Base-by-base conservation (phyloP, 345 rosid species). In the Laguncularia racemosa region DNA sequence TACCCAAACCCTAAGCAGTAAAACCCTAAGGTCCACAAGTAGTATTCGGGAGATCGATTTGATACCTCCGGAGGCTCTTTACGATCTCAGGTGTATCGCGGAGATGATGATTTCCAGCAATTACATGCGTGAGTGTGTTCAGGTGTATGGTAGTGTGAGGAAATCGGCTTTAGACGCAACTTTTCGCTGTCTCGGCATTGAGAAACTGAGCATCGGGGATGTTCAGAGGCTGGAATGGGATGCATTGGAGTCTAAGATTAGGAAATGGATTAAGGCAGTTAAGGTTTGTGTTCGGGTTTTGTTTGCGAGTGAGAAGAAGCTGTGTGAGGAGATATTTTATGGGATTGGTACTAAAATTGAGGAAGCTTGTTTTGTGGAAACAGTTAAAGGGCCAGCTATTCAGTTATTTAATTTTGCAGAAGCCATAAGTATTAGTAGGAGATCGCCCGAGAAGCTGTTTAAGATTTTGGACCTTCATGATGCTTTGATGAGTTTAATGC, bases 361-460 rank as follows among this genome's bases (percentile, higher is more conserved):
- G 50, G 95, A 86, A 45, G 82, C 86, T 18, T 88, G 95, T 55
- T 89, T 89, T 52, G 73, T 88, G 84, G 96, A 92, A 79, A 83
- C 98, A 0, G 87, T 88, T 16, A 89, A 83, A 52, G 83, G 89
- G 5, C 85, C 88, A 0, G 92, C 95, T 11, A 67, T 86, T 20
- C 77, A 84, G 69, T 64, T 92, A 50, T 89, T 92, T 59, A 89
- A 86, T 69, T 92, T 92, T 69, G 93, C 93, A 0, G 96, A 92
- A 53, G 98, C 98, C 1, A 78, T 92, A 7, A 84, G 96, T 55
- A 89, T 89, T 16, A 86, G 95, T 66, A 71, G 88, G 65, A 78
- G 98, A 69, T 89, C 96, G 0, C 91, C 98, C 0, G 98, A 92
- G 82, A 92, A 89, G 76, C 67, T 92, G 26, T 92, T 92, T 65